Conservation (phyloP, 768 basidiomycete species). For the Rossbeevera mucosa region DNA sequence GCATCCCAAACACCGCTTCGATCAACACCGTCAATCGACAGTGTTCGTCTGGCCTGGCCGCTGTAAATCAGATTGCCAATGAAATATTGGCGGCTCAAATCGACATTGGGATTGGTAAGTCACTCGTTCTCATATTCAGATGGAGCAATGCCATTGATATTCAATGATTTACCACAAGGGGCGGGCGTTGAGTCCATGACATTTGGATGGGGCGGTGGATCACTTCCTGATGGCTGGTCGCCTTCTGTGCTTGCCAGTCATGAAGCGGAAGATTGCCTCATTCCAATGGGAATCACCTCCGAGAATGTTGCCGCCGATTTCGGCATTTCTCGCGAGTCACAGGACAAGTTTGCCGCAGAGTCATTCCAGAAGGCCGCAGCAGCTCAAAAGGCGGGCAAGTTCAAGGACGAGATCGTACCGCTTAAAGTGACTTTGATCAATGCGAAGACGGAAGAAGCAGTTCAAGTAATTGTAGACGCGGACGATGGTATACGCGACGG, state of each 20-base stretch:
- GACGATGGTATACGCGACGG: conserved; percentile 89
- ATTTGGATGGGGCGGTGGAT: conserved; percentile 59
- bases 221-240: conserved; percentile 55
- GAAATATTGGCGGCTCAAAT: conserved; percentile 77
- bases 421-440: conserved; percentile 65
- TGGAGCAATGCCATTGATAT: conserved; percentile 1
- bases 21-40: conserved; percentile 87
- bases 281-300: conserved; percentile 93
- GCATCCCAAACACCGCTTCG: conserved; percentile 71
- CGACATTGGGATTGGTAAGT: conserved; percentile 80
- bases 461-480: conserved; percentile 62
- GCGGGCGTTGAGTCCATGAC: conserved; percentile 93
- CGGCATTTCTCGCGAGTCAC: conserved; percentile 64
- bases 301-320: conserved; percentile 85
- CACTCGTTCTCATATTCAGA: conserved; percentile 1
- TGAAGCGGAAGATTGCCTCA: conserved; percentile 74
- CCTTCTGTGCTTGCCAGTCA: conserved; percentile 60
- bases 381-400: conserved; percentile 77
- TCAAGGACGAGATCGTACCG: conserved; percentile 81
- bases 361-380: conserved; percentile 83
- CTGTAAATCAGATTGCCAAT: conserved; percentile 78
- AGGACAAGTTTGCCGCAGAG: conserved; percentile 80
- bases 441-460: conserved; percentile 67
- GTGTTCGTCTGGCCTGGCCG: conserved; percentile 83
- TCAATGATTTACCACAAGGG: conserved; percentile 37